A percentile compares a stretch with the other conserved stretches of the same genome.
These are phyloP conservation scores for Pleurotus tuber-regium DNA, from an alignment of 768 basidiomycete species.

Conservation along the genomic window DNA sequence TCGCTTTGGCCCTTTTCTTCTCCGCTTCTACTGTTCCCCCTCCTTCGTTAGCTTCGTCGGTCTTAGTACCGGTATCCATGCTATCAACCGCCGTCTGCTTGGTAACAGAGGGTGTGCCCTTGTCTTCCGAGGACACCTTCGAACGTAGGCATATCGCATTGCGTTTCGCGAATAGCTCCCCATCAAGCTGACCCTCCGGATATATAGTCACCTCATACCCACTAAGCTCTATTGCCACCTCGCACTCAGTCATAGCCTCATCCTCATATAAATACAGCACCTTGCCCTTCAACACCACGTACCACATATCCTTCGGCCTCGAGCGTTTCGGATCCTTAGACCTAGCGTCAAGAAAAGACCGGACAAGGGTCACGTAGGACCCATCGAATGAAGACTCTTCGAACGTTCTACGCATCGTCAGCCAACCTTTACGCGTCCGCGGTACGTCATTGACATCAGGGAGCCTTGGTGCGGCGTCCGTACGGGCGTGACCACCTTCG, in stretches of 20 bases:
- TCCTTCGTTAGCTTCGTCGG: conserved; percentile 31
- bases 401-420: conserved; percentile 78
- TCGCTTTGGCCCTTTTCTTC: conserved; percentile 42
- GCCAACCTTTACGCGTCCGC: conserved; percentile 74
- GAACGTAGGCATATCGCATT: conserved; percentile 82
- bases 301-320: conserved; percentile 91
- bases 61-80: conserved; percentile 28
- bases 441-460: conserved; percentile 53
- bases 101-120: conserved; percentile 46
- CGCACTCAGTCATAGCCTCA: conserved; percentile 86
- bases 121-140: conserved; percentile 32
- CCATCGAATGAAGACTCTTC: conserved; percentile 61
- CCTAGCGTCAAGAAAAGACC: conserved; percentile 75
- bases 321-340: conserved; percentile 83
- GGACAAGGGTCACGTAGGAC: conserved; percentile 77
- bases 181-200: conserved; percentile 75
- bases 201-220: conserved; percentile 75
- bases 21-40: conserved; percentile 33
- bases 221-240: conserved; percentile 84
- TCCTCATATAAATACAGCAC: conserved; percentile 94
- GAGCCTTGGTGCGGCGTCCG: conserved; percentile 19
- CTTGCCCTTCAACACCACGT: conserved; percentile 86
- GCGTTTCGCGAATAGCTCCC: conserved; percentile 87
- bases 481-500: conserved; percentile 25
- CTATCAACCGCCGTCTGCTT: conserved; percentile 47